Conservation (phyloP, 768 basidiomycete genomes). For the Crepidotus variabilis region DNA sequence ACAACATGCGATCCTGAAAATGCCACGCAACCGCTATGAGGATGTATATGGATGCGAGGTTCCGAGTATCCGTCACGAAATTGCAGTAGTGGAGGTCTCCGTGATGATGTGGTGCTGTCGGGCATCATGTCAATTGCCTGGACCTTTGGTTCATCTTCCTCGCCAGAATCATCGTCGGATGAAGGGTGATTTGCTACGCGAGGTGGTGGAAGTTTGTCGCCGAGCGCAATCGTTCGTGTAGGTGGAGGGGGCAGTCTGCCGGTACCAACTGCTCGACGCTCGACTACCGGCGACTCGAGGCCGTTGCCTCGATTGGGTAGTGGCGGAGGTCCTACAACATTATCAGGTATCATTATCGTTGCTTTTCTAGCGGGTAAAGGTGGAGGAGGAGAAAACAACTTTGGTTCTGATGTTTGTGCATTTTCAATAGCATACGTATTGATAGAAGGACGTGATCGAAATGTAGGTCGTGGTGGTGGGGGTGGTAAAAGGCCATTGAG, state of each 20-base stretch:
- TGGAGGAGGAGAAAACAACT: constrained; percentile 30
- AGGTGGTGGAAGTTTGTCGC: constrained; percentile 66
- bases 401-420: constrained; percentile 9
- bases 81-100: constrained; percentile 41
- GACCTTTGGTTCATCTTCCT: constrained; percentile 53
- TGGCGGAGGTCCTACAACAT: constrained; percentile 17
- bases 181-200: constrained; percentile 43
- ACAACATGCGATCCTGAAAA: constrained; percentile 57
- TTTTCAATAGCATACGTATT: constrained; percentile 15
- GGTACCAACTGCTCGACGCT: constrained; percentile 36
- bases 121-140: constrained; percentile 53
- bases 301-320: constrained; percentile 23
- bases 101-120: constrained; percentile 65
- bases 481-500: constrained; percentile 12
- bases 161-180: constrained; percentile 52
- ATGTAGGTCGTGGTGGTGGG: constrained; percentile 30
- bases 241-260: constrained; percentile 66
- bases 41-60: constrained; percentile 53
- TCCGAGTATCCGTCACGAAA: constrained; percentile 38
- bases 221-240: constrained; percentile 64
- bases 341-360: constrained; percentile 19
- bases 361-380: constrained; percentile 43
- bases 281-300: constrained; percentile 19
- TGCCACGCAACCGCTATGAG: constrained; percentile 51
- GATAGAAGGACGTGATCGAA: constrained; percentile 13